Evolutionary conservation across 441 rosid species (phyloP), one percentile per base, ranked within the genome.

Genomic region (Euphorbia celastroides): DNA sequence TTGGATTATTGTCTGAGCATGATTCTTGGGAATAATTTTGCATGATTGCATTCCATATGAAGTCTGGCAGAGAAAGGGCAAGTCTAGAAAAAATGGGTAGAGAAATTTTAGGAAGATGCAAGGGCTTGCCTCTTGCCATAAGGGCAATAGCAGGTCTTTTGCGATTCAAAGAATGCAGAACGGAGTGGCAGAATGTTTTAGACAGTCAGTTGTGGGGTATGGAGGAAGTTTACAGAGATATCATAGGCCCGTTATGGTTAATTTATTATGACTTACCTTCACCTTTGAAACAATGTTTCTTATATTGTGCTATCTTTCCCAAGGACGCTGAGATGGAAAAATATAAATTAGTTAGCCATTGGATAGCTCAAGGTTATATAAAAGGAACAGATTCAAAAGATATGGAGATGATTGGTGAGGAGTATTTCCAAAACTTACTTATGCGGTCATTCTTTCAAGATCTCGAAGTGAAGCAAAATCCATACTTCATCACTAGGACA

Each of bases 261-360:
- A 61, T 60, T 48, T 61, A 69, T 16, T 14, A 27, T 30, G 61
- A 57, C 36, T 57, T 57, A 20, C 22, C 61, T 0, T 16, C 36
- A 4, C 2, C 57, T 8, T 7, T 67, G 12, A 67, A 38, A 59
- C 64, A 0, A 23, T 68, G 66, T 1, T 68, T 68, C 38, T 50
- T 16, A 7, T 60, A 60, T 34, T 68, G 65, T 51, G 65, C 66
- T 26, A 12, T 60, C 32, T 68, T 68, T 28, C 66, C 72, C 2
- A 68, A 68, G 48, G 72, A 31, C 32, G 34, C n/a, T n/a, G n/a
- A 0, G 17, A 46, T 68, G 8, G 0, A 9, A 0, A 67, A 5
- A 2, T 2, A 0, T 6, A 0, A 16, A 14, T 20, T 67, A 16
- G 48, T 67, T 54, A 6, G 19, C 10, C 27, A 26, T n/a, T 67